Percentiles rank a stretch among this genome's conserved stretches.
phyloP scores from a whole-genome alignment of 257 asterid species.

The Apocynum venetum region DNA sequence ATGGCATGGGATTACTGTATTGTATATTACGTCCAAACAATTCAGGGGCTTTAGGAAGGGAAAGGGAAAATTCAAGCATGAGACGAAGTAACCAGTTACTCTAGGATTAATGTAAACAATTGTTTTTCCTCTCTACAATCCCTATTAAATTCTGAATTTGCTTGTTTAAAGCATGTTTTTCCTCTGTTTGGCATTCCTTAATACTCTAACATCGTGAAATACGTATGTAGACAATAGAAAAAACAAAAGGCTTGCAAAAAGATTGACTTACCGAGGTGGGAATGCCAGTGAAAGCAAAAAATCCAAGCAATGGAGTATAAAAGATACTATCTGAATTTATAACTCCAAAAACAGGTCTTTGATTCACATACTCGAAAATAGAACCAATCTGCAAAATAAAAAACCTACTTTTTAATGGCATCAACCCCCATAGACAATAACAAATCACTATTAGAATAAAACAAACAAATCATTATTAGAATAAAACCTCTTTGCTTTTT shows the following conservation, averaged over 20 bases:
- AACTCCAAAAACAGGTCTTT: conserved; percentile 79
- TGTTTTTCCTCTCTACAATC: background rate
- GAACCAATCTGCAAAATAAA: conserved; percentile 79
- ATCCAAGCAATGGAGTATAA: conserved; percentile 91
- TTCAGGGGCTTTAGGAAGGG: background rate
- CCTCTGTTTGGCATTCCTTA: too few species aligned
- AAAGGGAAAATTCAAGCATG: background rate
- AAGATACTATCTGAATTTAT: conserved; percentile 69
- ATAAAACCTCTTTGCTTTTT: too few species aligned
- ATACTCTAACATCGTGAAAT: background rate
- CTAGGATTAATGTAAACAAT: background rate
- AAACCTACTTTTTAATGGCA: background rate
- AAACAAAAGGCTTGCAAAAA: background rate
- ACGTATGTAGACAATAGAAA: too few species aligned
- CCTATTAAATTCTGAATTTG: background rate
- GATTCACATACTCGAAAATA: conserved; percentile 78
- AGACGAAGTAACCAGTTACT: background rate
- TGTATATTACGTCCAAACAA: background rate
- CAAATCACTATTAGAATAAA: background rate
- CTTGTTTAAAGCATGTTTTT: too few species aligned
- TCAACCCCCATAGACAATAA: too few species aligned
- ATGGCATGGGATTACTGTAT: background rate
- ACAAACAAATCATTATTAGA: too few species aligned
- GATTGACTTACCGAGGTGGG: conserved; percentile 65
- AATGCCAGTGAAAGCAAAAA: conserved; percentile 79